Percentiles rank a stretch among this genome's conserved stretches.
These are phyloP conservation scores for Primulina huaijiensis DNA, from an alignment of 257 asterid genomes.

Conservation along the genomic window DNA sequence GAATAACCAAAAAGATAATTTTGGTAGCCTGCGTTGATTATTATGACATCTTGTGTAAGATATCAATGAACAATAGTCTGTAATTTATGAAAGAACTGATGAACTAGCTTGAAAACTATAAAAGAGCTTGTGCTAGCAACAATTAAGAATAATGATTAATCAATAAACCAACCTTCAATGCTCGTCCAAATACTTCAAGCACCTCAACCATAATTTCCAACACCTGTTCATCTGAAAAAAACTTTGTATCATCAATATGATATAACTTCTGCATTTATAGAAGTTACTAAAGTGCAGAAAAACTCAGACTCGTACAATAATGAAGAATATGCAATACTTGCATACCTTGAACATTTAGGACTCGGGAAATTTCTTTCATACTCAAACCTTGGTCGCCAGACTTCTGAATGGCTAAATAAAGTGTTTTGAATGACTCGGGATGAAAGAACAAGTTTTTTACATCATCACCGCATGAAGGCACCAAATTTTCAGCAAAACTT, in stretches of 20 bases:
- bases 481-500: constrained; percentile 50
- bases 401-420: constrained; percentile 74
- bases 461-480: constrained; percentile 42
- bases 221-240: constrained; percentile 53
- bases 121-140: constrained; percentile 10
- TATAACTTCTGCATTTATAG: constrained; percentile 15
- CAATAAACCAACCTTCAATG: constrained; percentile 55
- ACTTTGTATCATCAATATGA: constrained; percentile 26
- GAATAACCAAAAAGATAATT: neutral
- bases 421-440: constrained; percentile 58
- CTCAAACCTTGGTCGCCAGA: constrained; percentile 94
- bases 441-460: constrained; percentile 32
- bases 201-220: constrained; percentile 64
- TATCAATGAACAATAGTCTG: neutral
- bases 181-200: constrained; percentile 77
- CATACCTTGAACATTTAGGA: constrained; percentile 55
- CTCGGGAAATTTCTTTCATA: constrained; percentile 59
- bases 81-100: neutral
- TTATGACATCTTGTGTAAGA: neutral
- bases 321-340: constrained; percentile 21
- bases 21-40: neutral
- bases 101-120: constrained; percentile 14
- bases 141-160: constrained; percentile 13
- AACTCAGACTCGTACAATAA: constrained; percentile 13
- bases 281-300: neutral